Evolutionary conservation across 2,329 filamentous ascomycete genomes (phyloP).

Genomic region (Fusarium verrucosum): DNA sequence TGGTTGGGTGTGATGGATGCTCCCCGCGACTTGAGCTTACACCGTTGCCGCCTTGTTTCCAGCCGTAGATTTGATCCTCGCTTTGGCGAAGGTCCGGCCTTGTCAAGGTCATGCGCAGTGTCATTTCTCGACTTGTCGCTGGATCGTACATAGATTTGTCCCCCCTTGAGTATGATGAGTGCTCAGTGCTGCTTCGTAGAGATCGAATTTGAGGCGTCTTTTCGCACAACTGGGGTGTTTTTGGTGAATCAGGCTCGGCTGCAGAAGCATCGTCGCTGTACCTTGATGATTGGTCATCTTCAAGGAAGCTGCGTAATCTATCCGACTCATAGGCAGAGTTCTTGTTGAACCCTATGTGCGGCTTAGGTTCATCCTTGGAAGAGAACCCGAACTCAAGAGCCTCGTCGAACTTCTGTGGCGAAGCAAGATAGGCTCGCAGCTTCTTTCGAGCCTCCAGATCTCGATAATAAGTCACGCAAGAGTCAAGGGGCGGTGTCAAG

Average conservation of each 20-base stretch:
- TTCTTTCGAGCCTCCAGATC: slow-evolving; percentile 90
- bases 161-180: slow-evolving; percentile 43
- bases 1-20: slow-evolving; percentile 30
- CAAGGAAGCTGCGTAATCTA: slow-evolving; percentile 65
- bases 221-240: slow-evolving; percentile 62
- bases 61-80: slow-evolving; percentile 77
- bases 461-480: slow-evolving; percentile 82
- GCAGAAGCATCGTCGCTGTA: slow-evolving; percentile 65
- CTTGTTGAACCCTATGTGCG: slow-evolving; percentile 47
- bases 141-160: slow-evolving; percentile 61
- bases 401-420: slow-evolving; percentile 94
- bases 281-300: slow-evolving; percentile 65
- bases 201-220: slow-evolving; percentile 48
- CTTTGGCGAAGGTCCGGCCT: slow-evolving; percentile 83
- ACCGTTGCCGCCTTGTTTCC: slow-evolving; percentile 61
- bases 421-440: slow-evolving; percentile 84
- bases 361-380: slow-evolving; percentile 59
- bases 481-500: slow-evolving; percentile 62
- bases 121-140: slow-evolving; percentile 82
- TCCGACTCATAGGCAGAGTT: slow-evolving; percentile 53
- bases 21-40: slow-evolving; percentile 55
- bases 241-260: slow-evolving; percentile 67
- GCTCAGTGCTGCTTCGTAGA: slow-evolving; percentile 42
- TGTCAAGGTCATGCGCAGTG: slow-evolving; percentile 93
- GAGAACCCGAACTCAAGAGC: slow-evolving; percentile 94